A percentile compares a stretch with the other conserved stretches of the same genome.
Conservation (phyloP, 2,329 filamentous ascomycete species). For the Teratosphaeria zuluensis region DNA sequence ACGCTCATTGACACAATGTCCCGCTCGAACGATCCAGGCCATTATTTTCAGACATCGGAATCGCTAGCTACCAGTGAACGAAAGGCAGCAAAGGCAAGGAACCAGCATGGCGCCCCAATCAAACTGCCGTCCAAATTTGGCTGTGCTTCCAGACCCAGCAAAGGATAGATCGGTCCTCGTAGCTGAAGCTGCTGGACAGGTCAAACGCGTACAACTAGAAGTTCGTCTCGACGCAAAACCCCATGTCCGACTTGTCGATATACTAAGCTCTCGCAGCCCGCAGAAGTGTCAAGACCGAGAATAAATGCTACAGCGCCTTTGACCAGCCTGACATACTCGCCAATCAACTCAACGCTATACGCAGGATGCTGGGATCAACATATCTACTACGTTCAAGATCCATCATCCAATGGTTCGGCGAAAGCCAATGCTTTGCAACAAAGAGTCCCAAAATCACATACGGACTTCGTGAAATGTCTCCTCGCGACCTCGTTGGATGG, state of each 20-base stretch:
- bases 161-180: conserved; percentile 57
- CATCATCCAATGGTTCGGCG: conserved; percentile 39
- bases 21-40: conserved; percentile 60
- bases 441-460: conserved; percentile 39
- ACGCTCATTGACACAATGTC: conserved; percentile 39
- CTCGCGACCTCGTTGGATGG: conserved; percentile 52
- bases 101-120: conserved; percentile 75
- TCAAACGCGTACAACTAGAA: conserved; percentile 64
- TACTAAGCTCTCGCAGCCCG: background rate
- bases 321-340: conserved; percentile 61
- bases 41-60: conserved; percentile 84
- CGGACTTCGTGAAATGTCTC: conserved; percentile 84
- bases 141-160: conserved; percentile 57
- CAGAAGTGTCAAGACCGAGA: background rate
- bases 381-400: conserved; percentile 61
- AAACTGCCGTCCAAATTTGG: conserved; percentile 73
- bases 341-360: conserved; percentile 50
- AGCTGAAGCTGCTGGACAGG: conserved; percentile 76
- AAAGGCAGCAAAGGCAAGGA: conserved; percentile 65
- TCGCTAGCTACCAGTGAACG: conserved; percentile 45
- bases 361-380: conserved; percentile 92
- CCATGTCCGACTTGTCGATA: background rate
- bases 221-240: conserved; percentile 44
- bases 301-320: conserved; percentile 61
- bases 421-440: background rate